Evolutionary conservation across 768 basidiomycete genomes (phyloP), one percentile per base, ranked within the genome.

Genomic region (Lactifluus volemus): DNA sequence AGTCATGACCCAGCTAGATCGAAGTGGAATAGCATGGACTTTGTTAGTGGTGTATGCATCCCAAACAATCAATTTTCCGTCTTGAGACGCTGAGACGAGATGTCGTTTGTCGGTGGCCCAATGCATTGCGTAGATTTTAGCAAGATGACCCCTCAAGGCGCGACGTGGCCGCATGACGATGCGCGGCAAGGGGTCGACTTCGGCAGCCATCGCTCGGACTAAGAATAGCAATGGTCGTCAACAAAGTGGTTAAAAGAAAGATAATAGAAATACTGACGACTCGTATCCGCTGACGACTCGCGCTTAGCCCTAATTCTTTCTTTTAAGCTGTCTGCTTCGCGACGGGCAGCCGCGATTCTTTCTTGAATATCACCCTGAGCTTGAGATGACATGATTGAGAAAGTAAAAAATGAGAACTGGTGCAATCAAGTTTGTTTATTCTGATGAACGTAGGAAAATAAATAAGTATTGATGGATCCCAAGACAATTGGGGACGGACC

Each of bases 31-130:
- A 67, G 96, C 96, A 71, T 99, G 97, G 62, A 99, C 96, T 79
- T 99, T 99, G 83, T 99, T 99, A 60, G 95, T 97, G n/a, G 96
- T 98, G 76, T 98, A 98, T 53, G 96, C 96, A 74, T 99, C 96
- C 96, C 96, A 99, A 56, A 99, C 96, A 71, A 99, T 98, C 61
- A 99, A 84, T 75, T 99, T 99, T 55, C 96, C 96, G 71, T 99
- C 96, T 73, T 99, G 96, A 2, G 96, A 98, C n/a, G 96, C 96
- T 15, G 97, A 98, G 39, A 99, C 96, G 63, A 99, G 84, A 78
- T 99, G 96, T 69, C 97, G 82, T 70, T 93, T 84, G 79, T 99
- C 96, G 55, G 89, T 86, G 38, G 96, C 89, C 97, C 97, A 99
- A 74, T 99, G 97, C 91, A 99, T 97, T 51, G 96, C 96, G 73